Evolutionary conservation across 2,329 filamentous ascomycete genomes (phyloP).

Genomic region (Apiospora saccharicola): DNA sequence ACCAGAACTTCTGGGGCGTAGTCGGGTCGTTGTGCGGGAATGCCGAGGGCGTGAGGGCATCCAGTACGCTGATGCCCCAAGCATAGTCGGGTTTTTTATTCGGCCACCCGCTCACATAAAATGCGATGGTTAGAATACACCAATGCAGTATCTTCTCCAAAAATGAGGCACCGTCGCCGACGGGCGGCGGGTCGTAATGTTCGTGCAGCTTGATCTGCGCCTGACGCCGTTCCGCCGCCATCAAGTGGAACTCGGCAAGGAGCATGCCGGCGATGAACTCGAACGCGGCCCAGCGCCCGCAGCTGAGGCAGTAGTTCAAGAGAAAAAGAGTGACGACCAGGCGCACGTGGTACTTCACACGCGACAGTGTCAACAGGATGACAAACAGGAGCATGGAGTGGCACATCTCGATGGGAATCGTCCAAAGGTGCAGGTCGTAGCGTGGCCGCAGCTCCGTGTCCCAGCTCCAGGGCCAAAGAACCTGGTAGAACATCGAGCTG

Average conservation of each 20-base stretch:
- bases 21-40: slow-evolving; percentile 41
- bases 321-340: slow-evolving; percentile 44
- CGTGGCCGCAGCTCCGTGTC: slow-evolving; percentile 35
- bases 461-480: slow-evolving; percentile 41
- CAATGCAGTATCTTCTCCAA: slow-evolving; percentile 34
- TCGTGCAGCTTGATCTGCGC: slow-evolving; percentile 23
- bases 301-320: slow-evolving; percentile 47
- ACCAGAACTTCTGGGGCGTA: slow-evolving; percentile 48
- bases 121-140: slow-evolving; percentile 38
- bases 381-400: slow-evolving; percentile 54
- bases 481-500: slow-evolving; percentile 34
- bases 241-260: slow-evolving; percentile 53
- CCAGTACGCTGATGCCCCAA: slow-evolving; percentile 43
- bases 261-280: slow-evolving; percentile 56
- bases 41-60: slow-evolving; percentile 43
- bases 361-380: slow-evolving; percentile 46
- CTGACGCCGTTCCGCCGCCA: slow-evolving; percentile 38
- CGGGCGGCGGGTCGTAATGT: slow-evolving; percentile 24
- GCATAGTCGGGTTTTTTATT: slow-evolving; percentile 45
- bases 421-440: slow-evolving; percentile 57
- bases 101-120: slow-evolving; percentile 52
- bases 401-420: slow-evolving; percentile 55
- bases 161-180: slow-evolving; percentile 21
- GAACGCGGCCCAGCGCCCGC: slow-evolving; percentile 51
- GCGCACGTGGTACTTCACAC: slow-evolving; percentile 43